Evolutionary conservation across 495 filamentous ascomycete species (phyloP).

Genomic region (Pyrenopolyporus hunteri): DNA sequence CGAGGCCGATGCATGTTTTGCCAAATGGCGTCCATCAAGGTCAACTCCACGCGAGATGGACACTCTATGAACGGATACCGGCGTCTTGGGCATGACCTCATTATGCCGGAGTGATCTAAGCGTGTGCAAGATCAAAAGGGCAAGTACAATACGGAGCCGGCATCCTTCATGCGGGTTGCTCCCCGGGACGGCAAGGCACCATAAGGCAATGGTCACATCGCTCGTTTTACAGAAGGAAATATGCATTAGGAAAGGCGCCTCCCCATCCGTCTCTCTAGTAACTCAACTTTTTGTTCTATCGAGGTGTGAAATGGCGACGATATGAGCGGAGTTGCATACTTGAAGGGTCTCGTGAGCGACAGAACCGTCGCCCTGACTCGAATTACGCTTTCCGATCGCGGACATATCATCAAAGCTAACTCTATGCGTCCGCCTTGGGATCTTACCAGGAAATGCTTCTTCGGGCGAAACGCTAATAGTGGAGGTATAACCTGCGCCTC

Average conservation of each 20-base stretch:
- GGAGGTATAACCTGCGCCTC: slow-evolving; percentile 17
- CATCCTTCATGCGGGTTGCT: slow-evolving; percentile 17
- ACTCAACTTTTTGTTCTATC: not conserved
- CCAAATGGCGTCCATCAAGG: slow-evolving; percentile 10
- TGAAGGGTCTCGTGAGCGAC: slow-evolving; percentile 26
- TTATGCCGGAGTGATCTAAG: slow-evolving; percentile 13
- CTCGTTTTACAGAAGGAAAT: slow-evolving; percentile 1
- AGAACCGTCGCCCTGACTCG: not conserved
- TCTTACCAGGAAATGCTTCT: not conserved
- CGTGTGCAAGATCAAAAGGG: slow-evolving; percentile 14
- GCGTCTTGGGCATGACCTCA: slow-evolving; percentile 36
- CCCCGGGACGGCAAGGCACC: slow-evolving; percentile 10
- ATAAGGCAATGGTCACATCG: slow-evolving; percentile 21
- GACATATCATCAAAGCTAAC: not conserved
- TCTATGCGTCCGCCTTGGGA: not conserved
- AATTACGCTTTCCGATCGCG: slow-evolving; percentile 8
- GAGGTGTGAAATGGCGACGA: slow-evolving; percentile 3
- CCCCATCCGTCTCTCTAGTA: slow-evolving; percentile 20
- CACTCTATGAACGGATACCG: slow-evolving; percentile 24
- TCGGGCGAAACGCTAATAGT: slow-evolving; percentile 2
- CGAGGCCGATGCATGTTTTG: slow-evolving; percentile 21
- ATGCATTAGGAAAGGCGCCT: slow-evolving; percentile 13
- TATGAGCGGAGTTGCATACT: slow-evolving; percentile 18
- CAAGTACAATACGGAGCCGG: slow-evolving; percentile 10
- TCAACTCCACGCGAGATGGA: not conserved